A percentile compares a stretch with the other conserved stretches of the same genome.
Evolutionary conservation across 331 rosid species (phyloP).

Genomic region (Spiraea crenata): DNA sequence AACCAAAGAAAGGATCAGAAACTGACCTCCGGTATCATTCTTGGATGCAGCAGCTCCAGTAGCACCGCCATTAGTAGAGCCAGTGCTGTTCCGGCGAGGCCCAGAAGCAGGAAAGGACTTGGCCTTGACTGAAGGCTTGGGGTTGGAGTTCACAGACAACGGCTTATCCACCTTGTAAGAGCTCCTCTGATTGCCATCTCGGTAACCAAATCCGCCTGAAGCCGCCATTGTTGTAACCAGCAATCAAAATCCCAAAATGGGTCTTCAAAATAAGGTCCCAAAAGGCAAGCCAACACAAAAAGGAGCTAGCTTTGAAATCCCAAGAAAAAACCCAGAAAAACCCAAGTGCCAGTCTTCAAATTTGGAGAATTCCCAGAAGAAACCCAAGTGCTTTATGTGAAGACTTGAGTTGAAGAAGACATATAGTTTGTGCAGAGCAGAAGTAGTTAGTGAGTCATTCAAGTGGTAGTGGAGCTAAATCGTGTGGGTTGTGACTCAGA

Average conservation of each 20-base stretch:
- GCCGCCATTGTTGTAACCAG: constrained; percentile 55
- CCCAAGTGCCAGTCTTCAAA: constrained; percentile 11
- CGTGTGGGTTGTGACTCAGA: constrained; percentile 53
- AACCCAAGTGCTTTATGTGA: constrained; percentile 16
- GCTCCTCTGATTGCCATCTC: constrained; percentile 58
- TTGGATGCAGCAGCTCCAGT: constrained; percentile 40
- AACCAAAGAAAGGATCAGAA: background rate
- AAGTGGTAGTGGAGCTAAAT: constrained; percentile 36
- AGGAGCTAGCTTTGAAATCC: constrained; percentile 7
- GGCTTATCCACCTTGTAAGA: constrained; percentile 59
- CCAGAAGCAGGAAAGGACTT: constrained; percentile 52
- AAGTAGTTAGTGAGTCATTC: background rate
- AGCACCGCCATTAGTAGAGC: constrained; percentile 31
- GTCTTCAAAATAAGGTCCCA: constrained; percentile 11
- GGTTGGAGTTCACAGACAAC: constrained; percentile 48
- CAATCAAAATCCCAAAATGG: background rate
- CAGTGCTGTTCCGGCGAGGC: constrained; percentile 79
- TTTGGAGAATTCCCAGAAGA: constrained; percentile 15
- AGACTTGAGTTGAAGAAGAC: constrained; percentile 5
- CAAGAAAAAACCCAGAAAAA: background rate
- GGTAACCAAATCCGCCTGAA: constrained; percentile 52
- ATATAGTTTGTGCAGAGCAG: background rate
- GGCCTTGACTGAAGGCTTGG: constrained; percentile 57
- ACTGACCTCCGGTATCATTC: constrained; percentile 69
- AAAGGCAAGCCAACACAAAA: constrained; percentile 27